Conservation (phyloP, 2,329 filamentous ascomycete genomes). For the Trichophyton benhamiae region DNA sequence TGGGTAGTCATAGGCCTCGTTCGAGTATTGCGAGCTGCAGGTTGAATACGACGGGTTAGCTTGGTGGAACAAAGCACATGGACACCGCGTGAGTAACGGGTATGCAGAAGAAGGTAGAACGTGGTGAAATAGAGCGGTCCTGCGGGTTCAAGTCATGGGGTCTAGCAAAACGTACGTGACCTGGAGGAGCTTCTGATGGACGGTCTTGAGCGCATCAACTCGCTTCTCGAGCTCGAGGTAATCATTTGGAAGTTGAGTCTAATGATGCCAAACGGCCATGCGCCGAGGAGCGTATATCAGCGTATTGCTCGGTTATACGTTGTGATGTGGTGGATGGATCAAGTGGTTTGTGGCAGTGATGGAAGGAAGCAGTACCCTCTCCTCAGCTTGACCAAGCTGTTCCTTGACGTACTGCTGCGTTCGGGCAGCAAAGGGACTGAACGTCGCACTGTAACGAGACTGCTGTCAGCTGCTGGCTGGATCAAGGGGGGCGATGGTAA, state of each 20-base stretch:
- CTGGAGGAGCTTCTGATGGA: conserved; percentile 91
- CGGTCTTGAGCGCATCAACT: conserved; percentile 91
- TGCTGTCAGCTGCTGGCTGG: neutral
- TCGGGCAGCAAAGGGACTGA: conserved; percentile 84
- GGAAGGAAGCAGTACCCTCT: conserved; percentile 59
- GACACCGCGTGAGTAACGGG: no score
- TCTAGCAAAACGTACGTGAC: conserved; percentile 56
- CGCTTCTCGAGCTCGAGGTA: conserved; percentile 98
- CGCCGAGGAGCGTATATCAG: neutral
- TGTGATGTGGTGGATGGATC: no score
- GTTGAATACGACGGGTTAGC: neutral
- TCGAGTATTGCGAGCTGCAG: conserved; percentile 74
- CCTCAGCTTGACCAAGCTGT: conserved; percentile 85
- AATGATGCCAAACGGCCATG: neutral
- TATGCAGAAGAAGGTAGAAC: no score
- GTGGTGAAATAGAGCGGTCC: no score
- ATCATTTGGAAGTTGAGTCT: conserved; percentile 94
- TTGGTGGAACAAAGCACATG: neutral
- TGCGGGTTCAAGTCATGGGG: conserved; percentile 1
- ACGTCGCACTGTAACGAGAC: conserved; percentile 54
- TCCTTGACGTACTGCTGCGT: conserved; percentile 98
- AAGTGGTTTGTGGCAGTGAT: neutral
- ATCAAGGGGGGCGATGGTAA: neutral
- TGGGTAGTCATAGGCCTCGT: conserved; percentile 83
- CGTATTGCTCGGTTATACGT: neutral